A percentile compares a stretch with the other conserved stretches of the same genome.
phyloP scores from a whole-genome alignment of 441 rosid species.

The Metrosideros polymorpha region DNA sequence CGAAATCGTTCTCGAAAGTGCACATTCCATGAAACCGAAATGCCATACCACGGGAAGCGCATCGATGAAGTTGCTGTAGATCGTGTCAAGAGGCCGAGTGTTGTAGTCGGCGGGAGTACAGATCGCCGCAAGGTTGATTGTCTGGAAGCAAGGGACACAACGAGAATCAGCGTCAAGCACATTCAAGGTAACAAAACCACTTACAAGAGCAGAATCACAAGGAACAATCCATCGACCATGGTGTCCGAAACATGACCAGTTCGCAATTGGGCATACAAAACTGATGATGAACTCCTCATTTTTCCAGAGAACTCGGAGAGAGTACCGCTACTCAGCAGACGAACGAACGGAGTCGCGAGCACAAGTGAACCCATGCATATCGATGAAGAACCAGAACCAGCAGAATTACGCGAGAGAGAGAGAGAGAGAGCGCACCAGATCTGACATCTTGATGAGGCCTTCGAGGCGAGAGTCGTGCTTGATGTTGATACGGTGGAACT shows the following conservation, averaged over 20 bases:
- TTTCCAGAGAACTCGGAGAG: not conserved
- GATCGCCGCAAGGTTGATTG: slow-evolving; percentile 94
- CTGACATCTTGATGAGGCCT: slow-evolving; percentile 94
- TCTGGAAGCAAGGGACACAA: slow-evolving; percentile 27
- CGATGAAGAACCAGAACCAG: not conserved
- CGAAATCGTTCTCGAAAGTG: not conserved
- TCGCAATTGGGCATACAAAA: no score
- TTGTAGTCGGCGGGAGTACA: slow-evolving; percentile 99
- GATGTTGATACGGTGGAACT: slow-evolving; percentile 91
- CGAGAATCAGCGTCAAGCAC: not conserved
- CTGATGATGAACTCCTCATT: not conserved
- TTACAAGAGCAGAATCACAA: not conserved
- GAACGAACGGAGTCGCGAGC: not conserved
- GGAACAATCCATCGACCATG: not conserved
- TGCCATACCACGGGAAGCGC: slow-evolving; percentile 90
- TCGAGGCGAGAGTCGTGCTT: slow-evolving; percentile 97
- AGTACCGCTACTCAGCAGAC: not conserved
- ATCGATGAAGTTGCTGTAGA: slow-evolving; percentile 96
- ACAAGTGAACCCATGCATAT: no score
- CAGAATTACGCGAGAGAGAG: not conserved
- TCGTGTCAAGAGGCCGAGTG: slow-evolving; percentile 95
- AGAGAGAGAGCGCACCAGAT: slow-evolving; percentile 47
- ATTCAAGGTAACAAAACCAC: not conserved
- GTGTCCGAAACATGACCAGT: not conserved
- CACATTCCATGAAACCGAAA: not conserved